Base-by-base conservation (phyloP, 1,284 basidiomycete genomes). In the Paramarasmius palmivorus region DNA sequence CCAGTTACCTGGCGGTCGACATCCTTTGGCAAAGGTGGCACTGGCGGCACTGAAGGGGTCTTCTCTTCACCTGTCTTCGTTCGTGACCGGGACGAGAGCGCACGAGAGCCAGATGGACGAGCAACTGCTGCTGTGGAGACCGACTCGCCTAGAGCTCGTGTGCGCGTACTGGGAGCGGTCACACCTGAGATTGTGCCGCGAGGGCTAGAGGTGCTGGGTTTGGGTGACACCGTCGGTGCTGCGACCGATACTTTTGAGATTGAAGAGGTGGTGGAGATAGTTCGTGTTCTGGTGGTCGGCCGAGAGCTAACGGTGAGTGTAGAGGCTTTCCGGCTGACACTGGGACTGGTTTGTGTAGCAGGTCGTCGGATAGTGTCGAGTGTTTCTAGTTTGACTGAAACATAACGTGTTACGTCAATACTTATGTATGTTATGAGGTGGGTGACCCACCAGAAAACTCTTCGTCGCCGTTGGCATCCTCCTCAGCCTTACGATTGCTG, bases 401-500 rank as follows among this genome's bases (percentile, higher is more conserved):
- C 19, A n/a, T n/a, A n/a, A n/a, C n/a, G n/a, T n/a, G n/a, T n/a
- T n/a, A n/a, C n/a, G n/a, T n/a, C n/a, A n/a, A n/a, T n/a, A n/a
- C n/a, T n/a, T n/a, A n/a, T n/a, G n/a, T n/a, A n/a, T n/a, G n/a
- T n/a, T n/a, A n/a, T n/a, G n/a, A n/a, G n/a, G n/a, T n/a, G n/a
- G n/a, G n/a, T n/a, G n/a, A n/a, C n/a, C n/a, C 57, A 70, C 65
- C 57, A 34, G 68, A 67, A 35, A 70, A 63, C 49, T 66, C 63
- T 44, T 58, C 65, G 60, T 50, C 59, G 57, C 56, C 66, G 50
- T 35, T 45, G 9, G 23, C 34, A 41, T 36, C 46, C 42, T 34
- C 7, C 14, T n/a, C 15, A n/a, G 4, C 17, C 22, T 53, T 56
- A 38, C 42, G 40, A 26, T 35, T 51, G 19, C 63, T 66, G 47